Evolutionary conservation across 148 eudicot genomes (phyloP).

Genomic region (Fagopyrum esculentum): DNA sequence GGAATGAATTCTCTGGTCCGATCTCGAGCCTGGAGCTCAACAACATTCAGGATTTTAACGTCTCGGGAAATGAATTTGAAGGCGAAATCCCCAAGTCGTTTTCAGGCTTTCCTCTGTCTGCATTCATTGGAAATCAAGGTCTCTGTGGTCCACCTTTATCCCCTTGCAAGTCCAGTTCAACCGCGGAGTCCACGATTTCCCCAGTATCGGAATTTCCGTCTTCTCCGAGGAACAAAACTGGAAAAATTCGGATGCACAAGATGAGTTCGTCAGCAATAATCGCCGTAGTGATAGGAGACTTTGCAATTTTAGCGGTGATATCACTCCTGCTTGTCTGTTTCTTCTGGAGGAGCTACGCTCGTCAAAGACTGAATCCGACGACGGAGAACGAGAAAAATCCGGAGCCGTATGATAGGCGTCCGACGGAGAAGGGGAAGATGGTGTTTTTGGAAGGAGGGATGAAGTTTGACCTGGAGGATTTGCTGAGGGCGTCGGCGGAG

Average conservation of each 20-base stretch:
- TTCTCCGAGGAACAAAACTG: neutral
- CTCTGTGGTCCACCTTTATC: slow-evolving; percentile 60
- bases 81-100: slow-evolving; percentile 49
- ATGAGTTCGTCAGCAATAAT: slow-evolving; percentile 42
- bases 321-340: slow-evolving; percentile 48
- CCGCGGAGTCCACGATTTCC: slow-evolving; percentile 4
- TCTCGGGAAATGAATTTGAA: slow-evolving; percentile 35
- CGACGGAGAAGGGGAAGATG: slow-evolving; percentile 54
- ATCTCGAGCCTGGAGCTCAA: slow-evolving; percentile 27
- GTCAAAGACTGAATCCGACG: neutral
- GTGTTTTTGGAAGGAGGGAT: slow-evolving; percentile 68
- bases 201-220: slow-evolving; percentile 23
- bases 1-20: slow-evolving; percentile 40
- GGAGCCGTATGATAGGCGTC: slow-evolving; percentile 11
- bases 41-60: slow-evolving; percentile 50
- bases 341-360: slow-evolving; percentile 33
- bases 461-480: slow-evolving; percentile 86
- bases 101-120: slow-evolving; percentile 35
- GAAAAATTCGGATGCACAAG: slow-evolving; percentile 4
- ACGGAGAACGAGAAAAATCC: neutral
- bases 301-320: slow-evolving; percentile 39
- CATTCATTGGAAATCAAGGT: slow-evolving; percentile 30
- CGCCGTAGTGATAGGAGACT: slow-evolving; percentile 53
- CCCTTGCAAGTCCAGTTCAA: slow-evolving; percentile 44
- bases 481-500: slow-evolving; percentile 85